Evolutionary conservation across 2,329 filamentous ascomycete genomes (phyloP).

Genomic region (Sporothrix variecibatus): DNA sequence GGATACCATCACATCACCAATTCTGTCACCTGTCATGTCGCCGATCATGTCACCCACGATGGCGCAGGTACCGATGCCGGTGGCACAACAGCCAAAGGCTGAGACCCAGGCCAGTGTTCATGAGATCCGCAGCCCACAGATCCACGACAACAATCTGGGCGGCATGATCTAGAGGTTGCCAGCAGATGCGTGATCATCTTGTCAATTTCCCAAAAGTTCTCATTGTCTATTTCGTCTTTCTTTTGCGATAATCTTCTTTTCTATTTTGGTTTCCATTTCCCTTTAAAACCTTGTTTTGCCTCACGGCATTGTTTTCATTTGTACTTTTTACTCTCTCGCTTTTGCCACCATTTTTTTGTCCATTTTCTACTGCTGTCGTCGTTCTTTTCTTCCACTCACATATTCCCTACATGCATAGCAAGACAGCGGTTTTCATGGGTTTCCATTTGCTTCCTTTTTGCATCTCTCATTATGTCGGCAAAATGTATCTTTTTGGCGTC

Average conservation of each 20-base stretch:
- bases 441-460: not conserved
- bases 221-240: not conserved
- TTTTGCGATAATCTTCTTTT: not conserved
- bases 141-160: not conserved
- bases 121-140: not conserved
- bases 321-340: not conserved
- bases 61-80: too few relatives aligned
- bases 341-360: not conserved
- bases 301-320: not conserved
- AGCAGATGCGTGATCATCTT: not conserved
- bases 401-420: conserved; percentile 3
- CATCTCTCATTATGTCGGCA: not conserved
- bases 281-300: not conserved
- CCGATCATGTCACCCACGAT: not conserved
- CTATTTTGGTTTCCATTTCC: not conserved
- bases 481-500: not conserved
- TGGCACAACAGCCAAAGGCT: not conserved
- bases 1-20: not conserved
- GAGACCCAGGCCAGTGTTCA: not conserved
- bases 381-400: not conserved
- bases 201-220: not conserved
- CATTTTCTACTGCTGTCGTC: too few relatives aligned
- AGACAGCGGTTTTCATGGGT: not conserved
- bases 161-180: not conserved
- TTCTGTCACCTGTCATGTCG: not conserved